Evolutionary conservation across 768 basidiomycete species (phyloP), one percentile per base, ranked within the genome.

Genomic region (Daedalea quercina): DNA sequence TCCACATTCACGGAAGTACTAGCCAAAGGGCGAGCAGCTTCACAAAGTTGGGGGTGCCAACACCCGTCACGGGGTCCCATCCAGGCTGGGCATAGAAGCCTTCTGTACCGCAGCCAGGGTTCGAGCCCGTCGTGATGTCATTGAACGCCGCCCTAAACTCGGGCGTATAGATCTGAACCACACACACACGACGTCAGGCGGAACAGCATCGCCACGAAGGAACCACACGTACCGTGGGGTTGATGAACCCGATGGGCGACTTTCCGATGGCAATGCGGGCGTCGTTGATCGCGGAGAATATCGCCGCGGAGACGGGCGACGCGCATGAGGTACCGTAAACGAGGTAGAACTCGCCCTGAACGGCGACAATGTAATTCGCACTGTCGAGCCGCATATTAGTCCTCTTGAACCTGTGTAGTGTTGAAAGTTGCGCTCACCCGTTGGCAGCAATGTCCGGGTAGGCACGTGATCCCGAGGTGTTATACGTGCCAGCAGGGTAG

Each of bases 161-260:
- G 17, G 45, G 13, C 12, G 60, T 61, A 50, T 63, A 63, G 48
- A 63, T 53, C 62, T 60, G 22, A 3, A 13, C 7, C 1, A 19
- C 7, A 1, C 26, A 24, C 26, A 26, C 6, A 9, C 22, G 26
- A 23, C 35, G 26, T 15, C 19, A 25, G 6, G 7, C n/a, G 31
- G 9, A 20, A 13, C 17, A 47, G 25, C n/a, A n/a, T n/a, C 28
- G 24, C 3, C 12, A 8, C 19, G 41, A 19, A 17, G 13, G 23
- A 44, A 3, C 4, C 2, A 51, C 9, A 68, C 74, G 17, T 65
- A 82, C 85, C 28, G 83, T 82, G 33, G 85, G 85, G 61, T 88
- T 88, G 55, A 87, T 77, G 60, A 67, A 69, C 9, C 68, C 71
- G 19, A 73, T 60, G 0, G 70, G 67, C 22, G 57, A 54, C 57